Evolutionary conservation across 768 basidiomycete species (phyloP), one percentile per base, ranked within the genome.

Genomic region (Cyclocybe aegerita): DNA sequence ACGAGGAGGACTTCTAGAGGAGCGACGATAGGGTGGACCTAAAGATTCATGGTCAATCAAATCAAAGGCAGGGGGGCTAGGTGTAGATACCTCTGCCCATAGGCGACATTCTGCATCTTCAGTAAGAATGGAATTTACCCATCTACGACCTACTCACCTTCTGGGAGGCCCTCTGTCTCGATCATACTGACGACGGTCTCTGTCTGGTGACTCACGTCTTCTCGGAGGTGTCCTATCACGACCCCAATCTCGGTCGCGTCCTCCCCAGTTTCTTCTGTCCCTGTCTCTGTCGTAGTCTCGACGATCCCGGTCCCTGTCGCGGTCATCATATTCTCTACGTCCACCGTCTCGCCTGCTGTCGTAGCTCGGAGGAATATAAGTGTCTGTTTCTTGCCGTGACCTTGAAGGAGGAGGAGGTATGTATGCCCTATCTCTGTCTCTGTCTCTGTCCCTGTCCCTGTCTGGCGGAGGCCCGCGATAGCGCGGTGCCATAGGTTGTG

Each of bases 321-420:
- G 56, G 38, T 61, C 52, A 39, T 62, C 64, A 32, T 54, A 60
- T 15, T 67, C 65, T 6, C 63, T 53, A 33, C 54, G 48, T 31
- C 62, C 61, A 23, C 54, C 51, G 10, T 65, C 64, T 37, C 69
- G 57, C 44, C 67, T 59, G 16, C 53, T 44, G 30, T 68, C 66
- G 43, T 61, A 65, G 12, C 49, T 41, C 11, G 63, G 55, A 10
- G 67, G 60, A 46, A 69, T 57, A 52, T 72, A 74, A 3, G 71
- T 66, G 49, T 72, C 69, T 40, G 43, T 47, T 56, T 48, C 56
- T 39, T 35, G 58, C 9, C 60, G 57, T 40, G 50, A 46, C 23
- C 23, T 23, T 23, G 23, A 5, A 3, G 23, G 23, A 3, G 23
- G 23, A 23, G 23, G 23, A 49, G 56, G 62, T 10, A 50, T 37